phyloP scores from a whole-genome alignment of 108 stramenopile species.

The Cyclostephanos tholiformis region DNA sequence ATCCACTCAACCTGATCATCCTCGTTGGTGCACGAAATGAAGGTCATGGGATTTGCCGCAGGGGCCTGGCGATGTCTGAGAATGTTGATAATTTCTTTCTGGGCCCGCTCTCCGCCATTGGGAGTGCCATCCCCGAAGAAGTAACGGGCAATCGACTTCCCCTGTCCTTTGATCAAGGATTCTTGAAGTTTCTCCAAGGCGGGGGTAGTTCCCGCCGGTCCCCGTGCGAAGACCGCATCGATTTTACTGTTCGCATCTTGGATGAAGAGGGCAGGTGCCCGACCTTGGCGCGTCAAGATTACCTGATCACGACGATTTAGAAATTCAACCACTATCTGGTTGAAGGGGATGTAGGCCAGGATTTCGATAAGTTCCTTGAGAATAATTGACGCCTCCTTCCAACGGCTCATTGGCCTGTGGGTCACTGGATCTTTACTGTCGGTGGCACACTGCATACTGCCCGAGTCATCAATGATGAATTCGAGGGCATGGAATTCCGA shows the following conservation, averaged over 20 bases:
- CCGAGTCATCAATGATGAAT: conserved; percentile 63
- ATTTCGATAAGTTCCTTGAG: conserved; percentile 63
- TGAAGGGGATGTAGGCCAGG: conserved; percentile 55
- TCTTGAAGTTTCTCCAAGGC: conserved; percentile 56
- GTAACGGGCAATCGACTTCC: conserved; percentile 47
- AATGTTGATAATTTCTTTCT: conserved; percentile 46
- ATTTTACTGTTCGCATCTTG: conserved; percentile 38
- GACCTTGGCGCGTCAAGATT: conserved; percentile 33
- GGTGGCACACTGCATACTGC: conserved; percentile 45
- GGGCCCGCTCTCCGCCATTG: conserved; percentile 53
- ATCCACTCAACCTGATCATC: conserved; percentile 61
- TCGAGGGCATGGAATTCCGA: conserved; percentile 48
- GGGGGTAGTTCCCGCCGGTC: conserved; percentile 52
- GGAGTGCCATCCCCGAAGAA: conserved; percentile 62
- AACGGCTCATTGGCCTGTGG: conserved; percentile 38
- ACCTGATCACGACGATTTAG: no score
- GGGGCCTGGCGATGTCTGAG: conserved; percentile 49
- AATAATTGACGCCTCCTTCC: conserved; percentile 51
- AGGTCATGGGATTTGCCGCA: conserved; percentile 51
- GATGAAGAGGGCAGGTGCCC: conserved; percentile 36
- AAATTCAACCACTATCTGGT: conserved; percentile 47
- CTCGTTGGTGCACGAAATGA: no score
- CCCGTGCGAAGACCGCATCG: conserved; percentile 40
- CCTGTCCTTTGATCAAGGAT: conserved; percentile 39
- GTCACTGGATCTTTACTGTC: conserved; percentile 42